Conservation (phyloP, 441 rosid species). For the Euphorbia celastroides region DNA sequence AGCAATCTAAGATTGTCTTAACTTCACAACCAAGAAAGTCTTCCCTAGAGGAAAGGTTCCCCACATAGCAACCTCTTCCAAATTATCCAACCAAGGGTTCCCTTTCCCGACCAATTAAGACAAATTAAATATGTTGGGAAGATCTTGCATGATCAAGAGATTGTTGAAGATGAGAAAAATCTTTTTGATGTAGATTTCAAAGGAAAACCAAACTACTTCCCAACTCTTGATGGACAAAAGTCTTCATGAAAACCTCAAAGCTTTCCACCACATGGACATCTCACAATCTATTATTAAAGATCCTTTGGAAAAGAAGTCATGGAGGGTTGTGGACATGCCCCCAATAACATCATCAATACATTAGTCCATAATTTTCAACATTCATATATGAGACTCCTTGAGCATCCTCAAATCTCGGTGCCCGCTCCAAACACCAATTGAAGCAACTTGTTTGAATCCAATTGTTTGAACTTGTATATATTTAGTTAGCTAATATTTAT, state of each 20-base stretch:
- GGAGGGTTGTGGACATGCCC: neutral
- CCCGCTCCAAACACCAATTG: neutral
- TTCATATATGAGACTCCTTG: neutral
- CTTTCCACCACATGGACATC: no score
- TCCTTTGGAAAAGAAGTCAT: neutral
- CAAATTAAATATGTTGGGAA: no score
- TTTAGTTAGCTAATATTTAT: no score
- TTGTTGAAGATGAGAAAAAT: neutral
- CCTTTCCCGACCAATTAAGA: no score
- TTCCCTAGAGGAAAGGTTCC: no score
- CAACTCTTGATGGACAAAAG: neutral
- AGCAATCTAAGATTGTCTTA: neutral
- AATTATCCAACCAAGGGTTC: no score
- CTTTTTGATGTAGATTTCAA: neutral
- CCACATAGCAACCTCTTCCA: no score
- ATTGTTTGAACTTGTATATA: neutral
- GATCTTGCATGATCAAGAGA: neutral
- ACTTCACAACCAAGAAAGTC: no score
- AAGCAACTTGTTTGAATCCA: neutral
- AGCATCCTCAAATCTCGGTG: neutral
- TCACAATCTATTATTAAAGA: no score
- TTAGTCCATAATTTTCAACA: neutral
- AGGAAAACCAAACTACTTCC: neutral
- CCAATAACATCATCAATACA: neutral
- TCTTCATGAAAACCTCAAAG: neutral